Percentiles rank a stretch among this genome's conserved stretches.
Evolutionary conservation across 106 monocot species (phyloP).

Genomic region (Hemerocallis citrina): DNA sequence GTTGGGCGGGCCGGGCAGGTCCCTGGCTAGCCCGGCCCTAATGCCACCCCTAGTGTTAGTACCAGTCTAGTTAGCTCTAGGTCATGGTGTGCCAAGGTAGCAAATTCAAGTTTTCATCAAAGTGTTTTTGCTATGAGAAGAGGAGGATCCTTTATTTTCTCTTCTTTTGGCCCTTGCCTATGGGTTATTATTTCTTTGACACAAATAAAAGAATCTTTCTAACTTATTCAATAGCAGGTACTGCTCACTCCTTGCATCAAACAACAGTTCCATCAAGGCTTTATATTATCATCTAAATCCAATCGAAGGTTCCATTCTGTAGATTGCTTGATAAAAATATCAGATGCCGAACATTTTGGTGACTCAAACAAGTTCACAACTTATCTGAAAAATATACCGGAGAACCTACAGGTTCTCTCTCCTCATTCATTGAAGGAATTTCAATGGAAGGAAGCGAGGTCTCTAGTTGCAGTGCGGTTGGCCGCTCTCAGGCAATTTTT

Average conservation of each 20-base stretch:
- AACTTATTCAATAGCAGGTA: conserved; percentile 13
- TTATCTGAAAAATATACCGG: conserved; percentile 10
- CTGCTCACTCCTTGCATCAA: neutral
- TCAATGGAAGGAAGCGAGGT: conserved; percentile 51
- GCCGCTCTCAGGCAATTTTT: conserved; percentile 19
- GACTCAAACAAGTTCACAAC: conserved; percentile 5
- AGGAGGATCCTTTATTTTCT: too few relatives aligned
- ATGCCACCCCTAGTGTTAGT: too few relatives aligned
- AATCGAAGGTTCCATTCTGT: neutral
- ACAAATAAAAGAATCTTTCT: neutral
- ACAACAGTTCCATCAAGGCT: neutral
- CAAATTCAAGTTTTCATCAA: too few relatives aligned
- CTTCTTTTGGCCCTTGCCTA: too few relatives aligned
- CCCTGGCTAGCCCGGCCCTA: too few relatives aligned
- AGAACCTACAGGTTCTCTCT: conserved; percentile 4
- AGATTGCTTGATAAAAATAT: conserved; percentile 2
- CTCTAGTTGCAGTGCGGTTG: conserved; percentile 14
- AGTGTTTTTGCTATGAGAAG: too few relatives aligned
- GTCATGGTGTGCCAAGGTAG: too few relatives aligned
- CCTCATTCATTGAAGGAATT: conserved; percentile 33
- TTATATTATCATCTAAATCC: neutral
- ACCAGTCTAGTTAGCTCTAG: too few relatives aligned
- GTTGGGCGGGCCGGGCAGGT: too few relatives aligned
- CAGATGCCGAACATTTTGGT: conserved; percentile 12
- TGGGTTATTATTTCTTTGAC: too few relatives aligned